Base-by-base conservation (phyloP, 1,284 basidiomycete genomes). In the Rhodofomes roseus region DNA sequence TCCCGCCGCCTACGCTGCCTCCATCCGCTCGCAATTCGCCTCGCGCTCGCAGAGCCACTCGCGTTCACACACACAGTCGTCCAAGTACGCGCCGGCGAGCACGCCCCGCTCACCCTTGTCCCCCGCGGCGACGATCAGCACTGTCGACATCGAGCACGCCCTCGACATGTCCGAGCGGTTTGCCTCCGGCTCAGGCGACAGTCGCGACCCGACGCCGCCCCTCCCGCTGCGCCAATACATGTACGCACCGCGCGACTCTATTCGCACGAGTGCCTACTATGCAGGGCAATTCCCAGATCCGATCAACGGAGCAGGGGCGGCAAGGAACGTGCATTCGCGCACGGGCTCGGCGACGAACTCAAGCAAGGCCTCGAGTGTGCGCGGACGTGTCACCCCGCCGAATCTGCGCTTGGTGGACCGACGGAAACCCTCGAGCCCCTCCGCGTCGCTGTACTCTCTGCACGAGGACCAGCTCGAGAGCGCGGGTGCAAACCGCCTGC, bases 141-240 rank as follows among this genome's bases (percentile, higher is more conserved):
- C 78, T 3, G 69, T 78, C 18, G 81, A 84, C 62, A 81, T 84
- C 58, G 82, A 81, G 65, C 75, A 78, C 27, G 82, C 84, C 67
- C 74, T 84, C 44, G 80, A 84, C 63, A 76, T 79, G 70, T 80
- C 80, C 2, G 74, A 75, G 16, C 65, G 77, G 23, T 77, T 76
- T 59, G 58, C 64, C 22, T 60, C 58, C 44, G 46, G 53, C 12
- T 59, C 60, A 34, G 59, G 63, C 6, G 50, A 52, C 50, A 31
- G 31, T 4, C 50, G 50, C n/a, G 50, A 36, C 60, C 62, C 39
- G 62, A 64, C 22, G 29, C 40, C 37, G 40, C 62, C 11, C 18
- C 59, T 36, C 55, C 55, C 44, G 36, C 54, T 62, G n/a, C 62
- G 65, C 25, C 63, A 56, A 41, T 62, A 63, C 12, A 58, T 51